Conservation (phyloP, 2,329 filamentous ascomycete species). For the Pseudogymnoascus sp. region DNA sequence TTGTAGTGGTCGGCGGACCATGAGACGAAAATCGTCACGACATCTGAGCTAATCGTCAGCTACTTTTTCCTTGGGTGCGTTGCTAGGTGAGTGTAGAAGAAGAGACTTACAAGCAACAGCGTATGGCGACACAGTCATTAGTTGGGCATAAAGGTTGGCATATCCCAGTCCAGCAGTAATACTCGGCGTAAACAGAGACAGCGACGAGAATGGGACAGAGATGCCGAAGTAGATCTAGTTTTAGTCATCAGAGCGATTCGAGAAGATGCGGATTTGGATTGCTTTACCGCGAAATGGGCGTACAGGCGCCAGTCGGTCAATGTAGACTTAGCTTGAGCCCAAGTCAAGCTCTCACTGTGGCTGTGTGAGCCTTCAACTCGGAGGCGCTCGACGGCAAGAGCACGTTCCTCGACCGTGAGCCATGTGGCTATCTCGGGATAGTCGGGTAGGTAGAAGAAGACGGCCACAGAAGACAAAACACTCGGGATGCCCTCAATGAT, state of each 20-base stretch:
- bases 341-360: slow-evolving; percentile 33
- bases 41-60: slow-evolving; percentile 16
- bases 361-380: slow-evolving; percentile 34
- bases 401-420: slow-evolving; percentile 36
- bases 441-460: slow-evolving; percentile 39
- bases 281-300: not conserved
- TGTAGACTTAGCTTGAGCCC: not conserved
- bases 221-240: not conserved
- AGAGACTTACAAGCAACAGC: slow-evolving; percentile 42
- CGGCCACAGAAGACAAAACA: slow-evolving; percentile 31
- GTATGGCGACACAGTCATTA: slow-evolving; percentile 60
- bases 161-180: slow-evolving; percentile 51
- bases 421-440: slow-evolving; percentile 40
- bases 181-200: slow-evolving; percentile 39
- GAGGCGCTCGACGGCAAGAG: slow-evolving; percentile 33
- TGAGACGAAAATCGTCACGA: slow-evolving; percentile 40
- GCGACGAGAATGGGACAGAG: not conserved
- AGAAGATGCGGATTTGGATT: not conserved
- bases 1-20: slow-evolving; percentile 58
- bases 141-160: slow-evolving; percentile 49
- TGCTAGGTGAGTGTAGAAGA: not conserved
- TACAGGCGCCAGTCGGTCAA: not conserved
- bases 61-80: not conserved
- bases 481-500: slow-evolving; percentile 21
- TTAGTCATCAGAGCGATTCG: not conserved